Base-by-base conservation (phyloP, 306 rosid genomes). In the Sindora glabra region DNA sequence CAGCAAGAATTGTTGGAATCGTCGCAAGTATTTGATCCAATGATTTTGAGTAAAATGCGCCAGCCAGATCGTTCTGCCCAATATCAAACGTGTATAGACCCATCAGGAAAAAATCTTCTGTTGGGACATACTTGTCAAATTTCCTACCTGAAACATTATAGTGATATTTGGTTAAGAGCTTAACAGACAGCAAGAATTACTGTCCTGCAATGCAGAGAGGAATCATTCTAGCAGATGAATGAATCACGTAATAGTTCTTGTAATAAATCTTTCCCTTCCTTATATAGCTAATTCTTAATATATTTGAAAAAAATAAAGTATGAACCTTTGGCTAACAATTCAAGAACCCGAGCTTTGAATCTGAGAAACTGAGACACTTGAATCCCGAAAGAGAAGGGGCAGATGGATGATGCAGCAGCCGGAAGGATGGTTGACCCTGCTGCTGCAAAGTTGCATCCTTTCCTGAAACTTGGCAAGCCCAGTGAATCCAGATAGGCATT, bases 11-110 rank as follows among this genome's bases (percentile, higher is more conserved):
- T 4, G 64, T 41, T 1, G 98, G 96, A 64, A 91, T 79, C 3
- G 87, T 83, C 6, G 86, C 95, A 52, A 91, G 78, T 46, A 88
- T 56, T 77, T 81, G 83, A 64, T 85, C 95, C 32, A 87, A 65
- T 24, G 98, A 57, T 67, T 88, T 83, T 7, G 92, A 83, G 30
- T 88, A 85, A 72, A 91, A 91, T 48, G 89, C 92, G 14, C 83
- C 92, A 29, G 95, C 92, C 25, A 91, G 77, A 61, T 87, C 98
- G 73, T 91, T 91, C 71, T 91, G 96, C 38, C 97, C 97, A 40
- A 87, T 76, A 61, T 87, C 97, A 66, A 91, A 83, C 97, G 83
- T 85, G 77, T 91, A 91, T 30, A 91, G 74, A 15, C 87, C 98
- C 55, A 79, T 77, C 13, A 23, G 55, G 10, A 91, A 91, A 52